Percentiles rank a stretch among this genome's conserved stretches.
Evolutionary conservation across 192 early-diverging fungal genomes (phyloP).

Genomic region (Umbelopsis vinacea): DNA sequence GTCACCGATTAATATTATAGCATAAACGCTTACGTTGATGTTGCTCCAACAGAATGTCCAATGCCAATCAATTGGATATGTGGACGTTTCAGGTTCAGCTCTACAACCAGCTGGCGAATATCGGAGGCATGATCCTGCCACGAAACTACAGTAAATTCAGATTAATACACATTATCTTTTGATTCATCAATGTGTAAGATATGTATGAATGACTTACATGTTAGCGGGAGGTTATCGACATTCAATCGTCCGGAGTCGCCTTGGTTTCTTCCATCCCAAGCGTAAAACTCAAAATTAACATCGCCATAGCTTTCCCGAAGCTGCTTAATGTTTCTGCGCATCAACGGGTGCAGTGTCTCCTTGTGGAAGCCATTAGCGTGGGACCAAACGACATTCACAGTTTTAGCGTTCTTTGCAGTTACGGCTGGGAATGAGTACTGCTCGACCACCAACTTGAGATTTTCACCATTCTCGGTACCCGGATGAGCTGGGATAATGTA

Average conservation of each 20-base stretch:
- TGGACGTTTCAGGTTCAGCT: conserved; percentile 34
- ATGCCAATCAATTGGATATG: conserved; percentile 49
- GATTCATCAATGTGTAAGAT: no score
- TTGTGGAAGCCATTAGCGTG: conserved; percentile 69
- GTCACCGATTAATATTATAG: neutral
- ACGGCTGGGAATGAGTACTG: conserved; percentile 24
- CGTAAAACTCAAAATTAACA: conserved; percentile 44
- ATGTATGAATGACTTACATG: conserved; percentile 37
- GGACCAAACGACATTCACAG: conserved; percentile 46
- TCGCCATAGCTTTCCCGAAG: conserved; percentile 23
- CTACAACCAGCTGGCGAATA: conserved; percentile 49
- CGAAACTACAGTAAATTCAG: conserved; percentile 32
- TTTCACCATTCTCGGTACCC: conserved; percentile 13
- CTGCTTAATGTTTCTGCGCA: conserved; percentile 32
- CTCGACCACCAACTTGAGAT: conserved; percentile 26
- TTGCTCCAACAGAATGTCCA: conserved; percentile 61
- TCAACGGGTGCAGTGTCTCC: conserved; percentile 60
- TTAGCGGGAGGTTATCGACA: conserved; percentile 39
- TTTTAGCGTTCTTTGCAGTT: neutral
- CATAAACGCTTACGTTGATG: conserved; percentile 25
- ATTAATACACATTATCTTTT: neutral
- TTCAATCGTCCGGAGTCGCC: conserved; percentile 62
- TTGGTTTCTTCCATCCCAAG: conserved; percentile 60
- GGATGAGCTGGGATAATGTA: conserved; percentile 20
- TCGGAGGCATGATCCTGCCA: conserved; percentile 61